These are phyloP conservation scores for Candida neerlandica DNA, from an alignment of 1,139 yeast genomes.

Conservation along the genomic window DNA sequence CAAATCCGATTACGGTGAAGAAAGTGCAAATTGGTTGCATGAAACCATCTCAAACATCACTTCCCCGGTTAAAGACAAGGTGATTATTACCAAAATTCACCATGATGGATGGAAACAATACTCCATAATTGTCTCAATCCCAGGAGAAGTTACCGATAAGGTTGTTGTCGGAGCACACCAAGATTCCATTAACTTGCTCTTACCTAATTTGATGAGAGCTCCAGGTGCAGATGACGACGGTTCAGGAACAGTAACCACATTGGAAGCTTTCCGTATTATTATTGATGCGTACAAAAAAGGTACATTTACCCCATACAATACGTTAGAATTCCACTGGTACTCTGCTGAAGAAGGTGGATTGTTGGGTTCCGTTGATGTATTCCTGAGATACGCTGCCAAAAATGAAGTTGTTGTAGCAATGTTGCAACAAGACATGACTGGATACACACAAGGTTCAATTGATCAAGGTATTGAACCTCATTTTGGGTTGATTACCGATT, in stretches of 20 bases:
- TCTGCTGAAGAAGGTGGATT: slow-evolving; percentile 95
- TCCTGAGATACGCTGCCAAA: slow-evolving; percentile 51
- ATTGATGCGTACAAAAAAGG: slow-evolving; percentile 39
- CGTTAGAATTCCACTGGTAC: slow-evolving; percentile 90
- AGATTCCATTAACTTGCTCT: slow-evolving; percentile 76
- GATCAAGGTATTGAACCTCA: slow-evolving; percentile 66
- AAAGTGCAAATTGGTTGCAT: slow-evolving; percentile 74
- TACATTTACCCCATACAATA: slow-evolving; percentile 59
- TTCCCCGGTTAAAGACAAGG: slow-evolving; percentile 37
- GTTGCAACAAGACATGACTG: slow-evolving; percentile 97
- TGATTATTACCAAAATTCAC: slow-evolving; percentile 29
- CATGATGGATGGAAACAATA: slow-evolving; percentile 50
- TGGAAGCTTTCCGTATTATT: slow-evolving; percentile 73
- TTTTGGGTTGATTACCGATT: slow-evolving; percentile 80
- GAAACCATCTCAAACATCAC: slow-evolving; percentile 48
- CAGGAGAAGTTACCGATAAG: slow-evolving; percentile 37
- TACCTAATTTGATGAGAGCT: slow-evolving; percentile 71
- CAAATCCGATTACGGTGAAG: slow-evolving; percentile 67
- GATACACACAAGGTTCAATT: slow-evolving; percentile 61
- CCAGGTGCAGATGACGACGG: slow-evolving; percentile 99
- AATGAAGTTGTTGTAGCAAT: slow-evolving; percentile 68
- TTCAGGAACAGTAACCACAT: slow-evolving; percentile 77
- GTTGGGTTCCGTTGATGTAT: slow-evolving; percentile 82
- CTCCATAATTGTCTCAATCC: slow-evolving; percentile 44
- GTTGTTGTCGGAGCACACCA: slow-evolving; percentile 89